These are phyloP conservation scores for Skeletonema tropicum DNA, from an alignment of 108 stramenopile genomes.

Conservation along the genomic window DNA sequence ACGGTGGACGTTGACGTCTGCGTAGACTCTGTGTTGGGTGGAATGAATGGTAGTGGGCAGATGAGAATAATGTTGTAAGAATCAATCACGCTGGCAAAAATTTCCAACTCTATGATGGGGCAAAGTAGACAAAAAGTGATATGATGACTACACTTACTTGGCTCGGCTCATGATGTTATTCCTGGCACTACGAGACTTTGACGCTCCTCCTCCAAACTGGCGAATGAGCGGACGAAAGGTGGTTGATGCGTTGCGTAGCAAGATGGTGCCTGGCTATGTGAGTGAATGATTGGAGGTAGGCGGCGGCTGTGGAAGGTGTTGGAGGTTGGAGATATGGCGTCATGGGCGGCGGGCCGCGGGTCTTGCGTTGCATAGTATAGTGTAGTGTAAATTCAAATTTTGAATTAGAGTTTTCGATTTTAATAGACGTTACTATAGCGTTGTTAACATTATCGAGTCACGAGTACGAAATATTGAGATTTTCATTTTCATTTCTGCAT, in stretches of 20 bases:
- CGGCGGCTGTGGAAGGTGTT: not conserved
- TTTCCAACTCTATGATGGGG: not conserved
- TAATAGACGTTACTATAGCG: no score
- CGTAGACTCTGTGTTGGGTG: conserved; percentile 84
- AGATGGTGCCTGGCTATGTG: not conserved
- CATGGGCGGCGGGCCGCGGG: no score
- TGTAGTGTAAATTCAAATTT: no score
- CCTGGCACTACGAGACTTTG: not conserved
- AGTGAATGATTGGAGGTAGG: not conserved
- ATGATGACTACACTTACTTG: no score
- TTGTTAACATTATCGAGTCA: no score
- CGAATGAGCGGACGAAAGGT: not conserved
- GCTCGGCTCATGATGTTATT: conserved; percentile 45
- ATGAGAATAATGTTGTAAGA: not conserved
- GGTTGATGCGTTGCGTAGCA: not conserved
- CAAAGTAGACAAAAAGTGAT: not conserved
- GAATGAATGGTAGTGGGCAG: not conserved
- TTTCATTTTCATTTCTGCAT: no score
- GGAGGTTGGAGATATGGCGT: no score
- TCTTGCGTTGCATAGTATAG: no score
- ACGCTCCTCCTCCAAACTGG: conserved; percentile 2
- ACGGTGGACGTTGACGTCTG: conserved; percentile 98
- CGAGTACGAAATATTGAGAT: no score
- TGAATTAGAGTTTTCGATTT: no score
- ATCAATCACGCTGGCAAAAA: not conserved